These are phyloP conservation scores for Kondoa subrosea DNA, from an alignment of 768 basidiomycete genomes.

Conservation along the genomic window DNA sequence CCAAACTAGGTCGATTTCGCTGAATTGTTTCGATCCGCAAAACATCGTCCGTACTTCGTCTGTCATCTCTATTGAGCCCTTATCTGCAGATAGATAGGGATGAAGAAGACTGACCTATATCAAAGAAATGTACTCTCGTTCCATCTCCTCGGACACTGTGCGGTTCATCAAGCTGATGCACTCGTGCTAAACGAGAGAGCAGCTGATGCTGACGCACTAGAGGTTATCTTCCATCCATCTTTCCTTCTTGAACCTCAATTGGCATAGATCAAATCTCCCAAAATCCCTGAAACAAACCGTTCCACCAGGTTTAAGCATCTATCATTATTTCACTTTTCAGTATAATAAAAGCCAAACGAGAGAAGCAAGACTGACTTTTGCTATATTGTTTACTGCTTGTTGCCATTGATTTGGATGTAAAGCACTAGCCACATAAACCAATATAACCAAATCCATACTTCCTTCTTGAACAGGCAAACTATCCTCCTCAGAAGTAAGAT, in stretches of 20 bases:
- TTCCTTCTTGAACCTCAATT: slow-evolving; percentile 74
- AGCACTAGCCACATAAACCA: slow-evolving; percentile 86
- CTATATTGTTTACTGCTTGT: slow-evolving; percentile 60
- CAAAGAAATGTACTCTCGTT: slow-evolving; percentile 94
- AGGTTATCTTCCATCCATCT: slow-evolving; percentile 72
- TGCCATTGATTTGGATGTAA: slow-evolving; percentile 86
- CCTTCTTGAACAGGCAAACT: slow-evolving; percentile 46
- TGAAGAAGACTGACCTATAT: slow-evolving; percentile 42
- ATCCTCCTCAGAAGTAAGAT: slow-evolving; percentile 47
- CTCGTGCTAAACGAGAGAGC: too few species aligned
- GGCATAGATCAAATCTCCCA: slow-evolving; percentile 83
- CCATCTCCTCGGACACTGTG: not conserved
- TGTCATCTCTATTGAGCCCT: not conserved
- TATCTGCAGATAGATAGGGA: not conserved
- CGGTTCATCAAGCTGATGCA: too few species aligned
- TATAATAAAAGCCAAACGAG: not conserved
- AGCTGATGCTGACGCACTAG: slow-evolving; percentile 36
- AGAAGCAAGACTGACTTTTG: slow-evolving; percentile 28
- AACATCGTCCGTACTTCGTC: slow-evolving; percentile 52
- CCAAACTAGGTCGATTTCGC: slow-evolving; percentile 67
- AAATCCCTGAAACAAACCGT: slow-evolving; percentile 77
- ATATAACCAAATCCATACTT: slow-evolving; percentile 71
- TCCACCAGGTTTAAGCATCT: slow-evolving; percentile 86
- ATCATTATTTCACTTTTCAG: not conserved
- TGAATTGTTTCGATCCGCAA: slow-evolving; percentile 35